Base-by-base conservation (phyloP, 345 rosid genomes). In the Hevea brasiliensis region DNA sequence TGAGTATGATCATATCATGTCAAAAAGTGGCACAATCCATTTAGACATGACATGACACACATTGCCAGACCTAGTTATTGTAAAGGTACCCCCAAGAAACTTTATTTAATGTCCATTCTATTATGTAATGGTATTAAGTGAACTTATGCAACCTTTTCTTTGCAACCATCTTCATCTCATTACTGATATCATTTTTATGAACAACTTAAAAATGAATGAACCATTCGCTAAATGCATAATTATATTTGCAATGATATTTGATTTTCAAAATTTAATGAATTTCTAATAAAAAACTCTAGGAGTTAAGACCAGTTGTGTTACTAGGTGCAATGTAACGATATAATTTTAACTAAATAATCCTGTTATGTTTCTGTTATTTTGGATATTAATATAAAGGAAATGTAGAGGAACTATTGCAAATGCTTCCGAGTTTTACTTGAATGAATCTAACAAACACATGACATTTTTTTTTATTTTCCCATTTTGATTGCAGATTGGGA, bases 401-500 rank as follows among this genome's bases (percentile, higher is more conserved):
- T 9, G 2, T 44, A 44, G 47, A 44, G 47, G 12, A 11, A 11
- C 37, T 32, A 4, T 6, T 53, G 12, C 55, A 29, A 59, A 35
- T 63, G 50, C 11, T 70, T 48, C 58, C 27, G 20, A 71, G 57
- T 21, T 55, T 45, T 55, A 21, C 0, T 45, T 40, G 18, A 65
- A 8, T n/a, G 15, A 20, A 42, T 50, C 61, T 23, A 24, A 4
- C 23, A 37, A 21, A 18, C 15, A 37, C 23, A 1, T 18, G 26
- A 40, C 48, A n/a, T 13, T 59, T 15, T 59, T 60, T 24, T 44
- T 18, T 10, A 21, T 61, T 65, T 61, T 18, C 21, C 20, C 32
- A 32, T 64, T 71, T 20, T 68, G 44, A 64, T 11, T 83, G 56
- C 81, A 94, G 98, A 84, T 92, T 15, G 99, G 99, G 61, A 87